A percentile compares a stretch with the other conserved stretches of the same genome.
Conservation (phyloP, 495 filamentous ascomycete genomes). For the Chaetomium cochliodes region DNA sequence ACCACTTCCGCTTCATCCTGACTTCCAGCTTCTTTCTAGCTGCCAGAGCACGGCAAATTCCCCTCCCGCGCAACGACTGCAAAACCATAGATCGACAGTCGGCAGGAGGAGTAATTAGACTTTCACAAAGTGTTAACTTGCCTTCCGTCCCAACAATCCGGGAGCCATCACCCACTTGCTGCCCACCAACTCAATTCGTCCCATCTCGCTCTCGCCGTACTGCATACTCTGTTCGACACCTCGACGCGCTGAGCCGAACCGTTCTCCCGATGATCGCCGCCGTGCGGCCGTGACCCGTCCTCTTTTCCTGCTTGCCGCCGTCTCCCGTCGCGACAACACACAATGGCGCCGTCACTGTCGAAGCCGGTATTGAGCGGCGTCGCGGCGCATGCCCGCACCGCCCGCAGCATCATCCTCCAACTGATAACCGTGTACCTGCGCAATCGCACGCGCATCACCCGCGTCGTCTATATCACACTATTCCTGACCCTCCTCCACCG, state of each 20-base stretch:
- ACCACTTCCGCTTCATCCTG: background rate
- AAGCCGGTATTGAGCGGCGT: constrained; percentile 57
- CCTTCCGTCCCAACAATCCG: background rate
- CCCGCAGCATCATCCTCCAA: constrained; percentile 71
- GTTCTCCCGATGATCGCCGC: constrained; percentile 23
- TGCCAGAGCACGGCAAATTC: background rate
- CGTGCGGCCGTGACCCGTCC: constrained; percentile 4
- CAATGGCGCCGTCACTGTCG: constrained; percentile 74
- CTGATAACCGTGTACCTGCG: constrained; percentile 74
- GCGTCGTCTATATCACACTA: constrained; percentile 87
- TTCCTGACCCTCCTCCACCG: constrained; percentile 85
- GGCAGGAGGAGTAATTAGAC: background rate
- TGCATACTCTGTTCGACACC: background rate
- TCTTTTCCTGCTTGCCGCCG: background rate
- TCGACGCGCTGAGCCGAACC: background rate
- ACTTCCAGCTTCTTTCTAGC: background rate
- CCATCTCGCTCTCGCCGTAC: background rate
- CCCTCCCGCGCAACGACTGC: background rate
- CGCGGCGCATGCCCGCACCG: constrained; percentile 60
- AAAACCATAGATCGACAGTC: background rate
- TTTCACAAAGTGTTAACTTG: background rate
- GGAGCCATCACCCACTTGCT: background rate
- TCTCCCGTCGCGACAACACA: background rate
- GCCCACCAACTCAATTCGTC: background rate
- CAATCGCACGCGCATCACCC: constrained; percentile 86